Evolutionary conservation across 345 rosid genomes (phyloP).

Genomic region (Punica granatum): DNA sequence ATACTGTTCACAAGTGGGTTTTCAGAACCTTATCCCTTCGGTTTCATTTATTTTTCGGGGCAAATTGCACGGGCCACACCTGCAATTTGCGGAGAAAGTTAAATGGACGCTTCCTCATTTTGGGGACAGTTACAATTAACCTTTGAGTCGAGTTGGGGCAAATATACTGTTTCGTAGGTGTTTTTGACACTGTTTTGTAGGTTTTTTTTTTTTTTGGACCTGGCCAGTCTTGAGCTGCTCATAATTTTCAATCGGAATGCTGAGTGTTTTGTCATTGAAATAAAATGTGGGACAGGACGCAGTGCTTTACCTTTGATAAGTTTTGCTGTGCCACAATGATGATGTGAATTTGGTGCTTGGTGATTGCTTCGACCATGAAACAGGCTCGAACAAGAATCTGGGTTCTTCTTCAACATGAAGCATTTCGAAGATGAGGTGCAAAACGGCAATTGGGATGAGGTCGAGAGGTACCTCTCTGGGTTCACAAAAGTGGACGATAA

Average conservation of each 20-base stretch:
- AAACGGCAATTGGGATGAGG: constrained; percentile 72
- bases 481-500: constrained; percentile 68
- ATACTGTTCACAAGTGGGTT: constrained; percentile 65
- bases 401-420: constrained; percentile 64
- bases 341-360: not conserved
- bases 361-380: not conserved
- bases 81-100: not conserved
- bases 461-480: constrained; percentile 56
- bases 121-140: not conserved
- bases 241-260: too few relatives aligned
- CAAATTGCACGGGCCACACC: not conserved
- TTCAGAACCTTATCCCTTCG: not conserved
- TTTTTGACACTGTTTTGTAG: too few relatives aligned
- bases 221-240: not conserved
- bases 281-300: not conserved
- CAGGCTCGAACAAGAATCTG: constrained; percentile 70
- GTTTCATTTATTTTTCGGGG: not conserved
- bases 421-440: constrained; percentile 63
- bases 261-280: not conserved
- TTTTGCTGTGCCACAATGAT: not conserved
- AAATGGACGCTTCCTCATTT: not conserved
- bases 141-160: not conserved
- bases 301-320: not conserved
- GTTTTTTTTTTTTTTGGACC: not conserved
- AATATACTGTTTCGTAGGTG: not conserved